Percentiles rank a stretch among this genome's conserved stretches.
Conservation (phyloP, 805 yeast genomes). For the Crinitomyces ghanaensis region DNA sequence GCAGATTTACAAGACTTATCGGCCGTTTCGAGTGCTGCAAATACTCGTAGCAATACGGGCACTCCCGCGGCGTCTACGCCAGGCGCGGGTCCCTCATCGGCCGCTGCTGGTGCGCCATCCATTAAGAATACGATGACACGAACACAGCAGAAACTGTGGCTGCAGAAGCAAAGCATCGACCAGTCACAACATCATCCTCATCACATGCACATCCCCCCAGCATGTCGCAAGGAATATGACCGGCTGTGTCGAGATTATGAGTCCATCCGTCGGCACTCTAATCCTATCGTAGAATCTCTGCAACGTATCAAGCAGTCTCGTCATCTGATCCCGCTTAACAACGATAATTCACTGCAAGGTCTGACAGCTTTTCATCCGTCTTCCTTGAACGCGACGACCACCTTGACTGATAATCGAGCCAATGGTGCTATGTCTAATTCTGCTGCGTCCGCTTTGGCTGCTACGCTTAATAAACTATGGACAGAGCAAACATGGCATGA, state of each 20-base stretch:
- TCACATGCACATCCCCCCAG: constrained; percentile 5
- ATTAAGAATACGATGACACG: too few species aligned
- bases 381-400: not conserved
- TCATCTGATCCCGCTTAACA: constrained; percentile 8
- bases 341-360: constrained; percentile 11
- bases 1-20: constrained; percentile 7
- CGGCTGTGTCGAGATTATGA: constrained; percentile 63
- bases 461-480: constrained; percentile 17
- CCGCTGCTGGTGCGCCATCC: too few species aligned
- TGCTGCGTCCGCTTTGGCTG: constrained; percentile 8
- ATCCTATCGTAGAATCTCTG: constrained; percentile 58
- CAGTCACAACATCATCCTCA: constrained; percentile 9
- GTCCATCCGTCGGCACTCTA: constrained; percentile 54
- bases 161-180: constrained; percentile 30
- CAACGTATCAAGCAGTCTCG: constrained; percentile 31
- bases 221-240: constrained; percentile 52
- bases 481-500: constrained; percentile 16
- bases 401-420: constrained; percentile 7
- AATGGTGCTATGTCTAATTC: constrained; percentile 12
- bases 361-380: constrained; percentile 10
- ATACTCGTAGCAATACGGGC: not conserved
- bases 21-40: not conserved
- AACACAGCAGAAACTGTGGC: constrained; percentile 77
- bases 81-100: too few species aligned
- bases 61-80: not conserved